Evolutionary conservation across 1,284 basidiomycete species (phyloP).

Genomic region (Trametes versicolor): DNA sequence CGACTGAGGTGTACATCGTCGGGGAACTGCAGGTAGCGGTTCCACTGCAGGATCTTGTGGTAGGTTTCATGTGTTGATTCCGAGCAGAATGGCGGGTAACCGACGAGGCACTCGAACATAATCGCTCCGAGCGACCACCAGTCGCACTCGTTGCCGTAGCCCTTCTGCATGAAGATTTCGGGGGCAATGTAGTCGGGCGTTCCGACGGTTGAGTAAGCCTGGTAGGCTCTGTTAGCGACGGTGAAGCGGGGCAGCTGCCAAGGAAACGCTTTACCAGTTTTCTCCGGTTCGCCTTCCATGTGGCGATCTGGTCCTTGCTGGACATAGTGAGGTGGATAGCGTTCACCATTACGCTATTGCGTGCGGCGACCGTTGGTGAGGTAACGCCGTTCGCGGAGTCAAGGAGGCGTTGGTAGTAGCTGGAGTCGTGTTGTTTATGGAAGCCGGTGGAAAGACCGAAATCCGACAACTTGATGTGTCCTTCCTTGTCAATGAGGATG

Average conservation of each 20-base stretch:
- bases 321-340: constrained; percentile 96
- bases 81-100: constrained; percentile 97
- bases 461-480: constrained; percentile 97
- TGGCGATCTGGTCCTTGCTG: constrained; percentile 92
- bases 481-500: constrained; percentile 96
- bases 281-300: constrained; percentile 98
- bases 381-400: constrained; percentile 59
- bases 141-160: constrained; percentile 98
- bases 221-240: constrained; percentile 6
- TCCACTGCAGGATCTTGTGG: constrained; percentile 98
- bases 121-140: constrained; percentile 99
- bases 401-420: constrained; percentile 92
- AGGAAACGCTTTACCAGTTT: constrained; percentile 75
- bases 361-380: constrained; percentile 55
- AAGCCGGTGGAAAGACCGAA: constrained; percentile 98
- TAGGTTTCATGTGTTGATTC: constrained; percentile 98
- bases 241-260: not conserved
- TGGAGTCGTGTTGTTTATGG: constrained; percentile 96
- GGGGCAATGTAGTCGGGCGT: constrained; percentile 99
- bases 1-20: constrained; percentile 95
- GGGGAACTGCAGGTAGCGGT: constrained; percentile 90
- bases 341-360: constrained; percentile 96
- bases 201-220: constrained; percentile 98
- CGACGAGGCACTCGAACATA: constrained; percentile 98
- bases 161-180: constrained; percentile 97